Evolutionary conservation across 768 basidiomycete genomes (phyloP).

Genomic region (Naganishia friedmannii): DNA sequence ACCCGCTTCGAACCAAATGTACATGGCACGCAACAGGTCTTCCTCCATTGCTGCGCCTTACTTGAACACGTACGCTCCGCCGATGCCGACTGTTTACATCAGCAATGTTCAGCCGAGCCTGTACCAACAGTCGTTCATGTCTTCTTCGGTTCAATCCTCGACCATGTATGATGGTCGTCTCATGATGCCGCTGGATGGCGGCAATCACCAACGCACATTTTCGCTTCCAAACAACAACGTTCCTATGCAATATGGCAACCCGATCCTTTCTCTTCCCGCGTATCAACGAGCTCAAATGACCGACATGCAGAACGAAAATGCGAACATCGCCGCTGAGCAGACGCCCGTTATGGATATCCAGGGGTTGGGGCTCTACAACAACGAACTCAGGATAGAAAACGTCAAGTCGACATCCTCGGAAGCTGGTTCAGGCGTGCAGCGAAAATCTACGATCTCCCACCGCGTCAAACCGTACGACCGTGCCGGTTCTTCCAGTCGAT

Average conservation of each 20-base stretch:
- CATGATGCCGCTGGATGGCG: not conserved
- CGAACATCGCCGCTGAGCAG: not conserved
- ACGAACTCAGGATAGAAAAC: not conserved
- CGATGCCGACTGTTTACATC: conserved; percentile 10
- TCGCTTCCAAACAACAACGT: conserved; percentile 12
- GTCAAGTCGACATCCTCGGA: not conserved
- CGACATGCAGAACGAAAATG: not conserved
- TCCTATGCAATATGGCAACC: not conserved
- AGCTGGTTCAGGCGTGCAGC: not conserved
- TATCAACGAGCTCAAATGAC: conserved; percentile 4
- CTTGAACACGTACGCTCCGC: conserved; percentile 7
- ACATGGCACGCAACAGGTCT: conserved; percentile 9
- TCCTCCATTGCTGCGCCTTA: conserved; percentile 3
- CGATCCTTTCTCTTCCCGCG: not conserved
- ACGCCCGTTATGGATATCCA: not conserved
- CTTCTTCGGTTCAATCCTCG: not conserved
- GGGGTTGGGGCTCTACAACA: not conserved
- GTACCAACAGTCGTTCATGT: not conserved
- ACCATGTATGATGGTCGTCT: not conserved
- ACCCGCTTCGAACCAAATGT: not conserved
- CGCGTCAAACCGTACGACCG: not conserved
- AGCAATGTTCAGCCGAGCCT: not conserved
- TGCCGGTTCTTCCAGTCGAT: conserved; percentile 13
- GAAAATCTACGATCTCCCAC: not conserved
- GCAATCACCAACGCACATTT: conserved; percentile 11